phyloP scores from a whole-genome alignment of 345 rosid species.

The Erysimum cheiranthoides region DNA sequence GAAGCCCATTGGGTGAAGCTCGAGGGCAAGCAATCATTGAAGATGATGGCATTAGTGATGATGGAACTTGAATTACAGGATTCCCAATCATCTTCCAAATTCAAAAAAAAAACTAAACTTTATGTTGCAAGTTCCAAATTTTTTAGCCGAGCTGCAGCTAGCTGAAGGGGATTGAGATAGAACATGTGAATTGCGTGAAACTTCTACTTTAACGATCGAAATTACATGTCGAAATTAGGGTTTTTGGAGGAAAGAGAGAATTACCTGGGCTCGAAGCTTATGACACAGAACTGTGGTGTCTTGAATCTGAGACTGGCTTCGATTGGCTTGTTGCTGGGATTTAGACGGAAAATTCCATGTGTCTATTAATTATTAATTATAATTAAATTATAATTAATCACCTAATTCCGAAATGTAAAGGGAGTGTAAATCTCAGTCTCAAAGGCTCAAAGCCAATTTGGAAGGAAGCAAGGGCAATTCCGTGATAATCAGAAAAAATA shows the following conservation, averaged over 20 bases:
- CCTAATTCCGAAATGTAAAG: constrained; percentile 17
- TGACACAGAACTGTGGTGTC: constrained; percentile 1
- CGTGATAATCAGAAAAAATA: constrained; percentile 7
- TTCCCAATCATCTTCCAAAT: constrained; percentile 58
- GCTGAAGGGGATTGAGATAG: neutral
- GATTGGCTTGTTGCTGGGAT: constrained; percentile 13
- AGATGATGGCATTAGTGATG: constrained; percentile 57
- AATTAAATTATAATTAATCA: neutral
- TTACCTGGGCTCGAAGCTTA: constrained; percentile 43
- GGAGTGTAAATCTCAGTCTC: neutral
- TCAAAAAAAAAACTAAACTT: constrained; percentile 16
- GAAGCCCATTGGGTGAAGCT: constrained; percentile 52
- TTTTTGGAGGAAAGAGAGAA: neutral
- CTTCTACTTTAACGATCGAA: constrained; percentile 22
- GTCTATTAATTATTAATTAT: neutral
- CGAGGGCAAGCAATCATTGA: constrained; percentile 44
- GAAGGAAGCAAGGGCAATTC: constrained; percentile 19
- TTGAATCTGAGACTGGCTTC: constrained; percentile 45
- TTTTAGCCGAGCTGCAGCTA: constrained; percentile 28
- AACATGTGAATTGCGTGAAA: constrained; percentile 38
- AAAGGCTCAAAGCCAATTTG: neutral
- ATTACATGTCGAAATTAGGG: constrained; percentile 26
- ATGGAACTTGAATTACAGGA: constrained; percentile 51
- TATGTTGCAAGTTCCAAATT: constrained; percentile 22
- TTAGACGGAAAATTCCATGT: constrained; percentile 41